A percentile compares a stretch with the other conserved stretches of the same genome.
These are phyloP conservation scores for Teratosphaeria zuluensis DNA, from an alignment of 2,329 filamentous ascomycete genomes.

Conservation along the genomic window DNA sequence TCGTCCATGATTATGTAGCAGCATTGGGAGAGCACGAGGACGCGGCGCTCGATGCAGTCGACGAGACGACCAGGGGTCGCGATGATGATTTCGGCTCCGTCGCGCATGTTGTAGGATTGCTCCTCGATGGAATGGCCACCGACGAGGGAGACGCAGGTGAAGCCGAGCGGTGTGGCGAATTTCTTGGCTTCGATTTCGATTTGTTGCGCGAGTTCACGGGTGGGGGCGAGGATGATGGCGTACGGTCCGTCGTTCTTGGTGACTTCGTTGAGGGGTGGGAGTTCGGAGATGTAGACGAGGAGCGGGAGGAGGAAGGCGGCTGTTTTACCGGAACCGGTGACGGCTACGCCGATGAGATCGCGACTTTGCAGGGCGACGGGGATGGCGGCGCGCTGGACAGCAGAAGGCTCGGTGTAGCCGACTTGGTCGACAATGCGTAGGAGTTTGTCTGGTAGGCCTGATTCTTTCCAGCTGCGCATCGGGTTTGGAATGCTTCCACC, in stretches of 20 bases:
- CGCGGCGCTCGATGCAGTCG: constrained; percentile 88
- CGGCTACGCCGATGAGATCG: constrained; percentile 95
- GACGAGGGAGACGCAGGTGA: constrained; percentile 94
- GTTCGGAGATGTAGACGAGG: constrained; percentile 84
- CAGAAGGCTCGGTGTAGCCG: constrained; percentile 83
- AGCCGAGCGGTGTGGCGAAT: constrained; percentile 82
- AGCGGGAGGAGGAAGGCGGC: constrained; percentile 88
- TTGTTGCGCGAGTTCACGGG: constrained; percentile 93
- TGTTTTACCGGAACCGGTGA: constrained; percentile 97
- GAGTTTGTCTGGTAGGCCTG: constrained; percentile 63
- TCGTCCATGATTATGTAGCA: constrained; percentile 99
- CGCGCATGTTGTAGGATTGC: constrained; percentile 78
- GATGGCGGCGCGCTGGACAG: constrained; percentile 89
- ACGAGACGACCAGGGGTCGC: constrained; percentile 96
- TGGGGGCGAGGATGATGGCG: constrained; percentile 91
- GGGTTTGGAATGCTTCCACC: constrained; percentile 87
- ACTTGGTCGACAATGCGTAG: constrained; percentile 74
- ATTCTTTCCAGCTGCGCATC: constrained; percentile 91
- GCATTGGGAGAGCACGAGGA: constrained; percentile 88
- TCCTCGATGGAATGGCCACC: constrained; percentile 93
- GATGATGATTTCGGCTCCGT: constrained; percentile 95
- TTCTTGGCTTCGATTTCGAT: constrained; percentile 91
- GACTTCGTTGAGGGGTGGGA: constrained; percentile 72
- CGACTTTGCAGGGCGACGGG: constrained; percentile 86
- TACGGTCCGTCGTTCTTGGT: constrained; percentile 95